Evolutionary conservation across 768 basidiomycete species (phyloP), one percentile per base, ranked within the genome.

Genomic region (Artomyces pyxidatus): DNA sequence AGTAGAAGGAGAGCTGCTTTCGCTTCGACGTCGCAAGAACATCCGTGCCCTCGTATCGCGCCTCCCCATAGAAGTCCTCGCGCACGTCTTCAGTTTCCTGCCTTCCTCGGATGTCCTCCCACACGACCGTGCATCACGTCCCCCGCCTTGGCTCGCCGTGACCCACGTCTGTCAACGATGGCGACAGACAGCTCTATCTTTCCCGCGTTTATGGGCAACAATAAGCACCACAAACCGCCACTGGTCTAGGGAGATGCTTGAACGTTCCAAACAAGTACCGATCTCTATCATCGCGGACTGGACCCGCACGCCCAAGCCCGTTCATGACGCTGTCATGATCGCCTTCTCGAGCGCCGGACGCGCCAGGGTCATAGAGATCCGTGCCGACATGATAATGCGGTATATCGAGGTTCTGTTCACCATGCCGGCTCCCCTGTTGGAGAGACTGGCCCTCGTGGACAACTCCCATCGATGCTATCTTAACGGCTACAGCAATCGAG

Each of bases 141-240:
- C 52, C 3, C 52, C 52, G 35, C 23, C 41, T 1, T 54, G 52
- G 52, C 17, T 54, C 12, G 51, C 52, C 0, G 52, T 52, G 27
- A 54, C 52, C 1, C 52, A 54, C 7, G 52, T 54, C 19, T 54
- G 52, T 29, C 52, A 46, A 22, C 52, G 52, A 25, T 54, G 52
- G 52, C 52, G 52, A 22, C 23, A 43, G 39, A 45, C 50, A 2
- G 50, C 52, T 8, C 32, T 54, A 6, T 45, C 45, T 6, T 54
- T 44, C 28, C 50, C 52, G 3, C 47, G 28, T 25, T 49, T 54
- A 30, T 54, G 52, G 52, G 45, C 32, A 43, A 50, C 51, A 25
- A 45, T 51, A 2, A 52, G 52, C 44, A 46, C 52, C 4, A 54
- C 50, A 26, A 54, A 43, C 44, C 42, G 37, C 41, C 26, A 29